Evolutionary conservation across 768 basidiomycete genomes (phyloP), one percentile per base, ranked within the genome.

Genomic region (Pseudohyphozyma bogoriensis): DNA sequence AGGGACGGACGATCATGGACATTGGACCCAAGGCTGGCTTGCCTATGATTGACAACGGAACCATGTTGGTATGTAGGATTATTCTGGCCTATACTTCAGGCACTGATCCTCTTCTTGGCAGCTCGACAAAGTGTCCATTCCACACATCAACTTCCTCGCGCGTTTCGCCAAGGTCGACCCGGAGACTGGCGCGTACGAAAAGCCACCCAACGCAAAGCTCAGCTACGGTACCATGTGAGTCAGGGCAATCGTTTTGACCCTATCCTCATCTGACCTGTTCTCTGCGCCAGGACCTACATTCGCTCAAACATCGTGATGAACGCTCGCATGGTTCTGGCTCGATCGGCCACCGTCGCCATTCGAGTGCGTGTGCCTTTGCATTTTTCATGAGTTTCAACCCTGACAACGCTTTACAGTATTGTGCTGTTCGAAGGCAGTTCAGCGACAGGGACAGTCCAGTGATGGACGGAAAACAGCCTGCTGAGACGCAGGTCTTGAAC

Each of bases 11-110:
- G 9, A 77, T 83, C 35, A 85, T 85, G 1, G 86, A 87, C 67
- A 86, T 88, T 51, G 86, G 85, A 20, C 80, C 83, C 0, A 84
- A 84, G 66, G 33, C 31, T 7, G 51, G 68, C 24, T 56, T 44
- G 40, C 50, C 58, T 37, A 46, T 62, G 1, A 58, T 52, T 35
- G 67, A 68, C 53, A 68, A 63, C 44, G 63, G 65, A n/a, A n/a
- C n/a, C 56, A 60, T 55, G 51, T n/a, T n/a, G n/a, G n/a, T n/a
- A n/a, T n/a, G n/a, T n/a, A n/a, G n/a, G n/a, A n/a, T n/a, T n/a
- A n/a, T n/a, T n/a, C n/a, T n/a, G n/a, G n/a, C n/a, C n/a, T n/a
- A n/a, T n/a, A n/a, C n/a, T n/a, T n/a, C n/a, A n/a, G n/a, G n/a
- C n/a, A n/a, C 60, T 59, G 45, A 51, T 62, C 42, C 57, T n/a